Base-by-base conservation (phyloP, 495 filamentous ascomycete genomes). In the Trichoderma erinaceum region DNA sequence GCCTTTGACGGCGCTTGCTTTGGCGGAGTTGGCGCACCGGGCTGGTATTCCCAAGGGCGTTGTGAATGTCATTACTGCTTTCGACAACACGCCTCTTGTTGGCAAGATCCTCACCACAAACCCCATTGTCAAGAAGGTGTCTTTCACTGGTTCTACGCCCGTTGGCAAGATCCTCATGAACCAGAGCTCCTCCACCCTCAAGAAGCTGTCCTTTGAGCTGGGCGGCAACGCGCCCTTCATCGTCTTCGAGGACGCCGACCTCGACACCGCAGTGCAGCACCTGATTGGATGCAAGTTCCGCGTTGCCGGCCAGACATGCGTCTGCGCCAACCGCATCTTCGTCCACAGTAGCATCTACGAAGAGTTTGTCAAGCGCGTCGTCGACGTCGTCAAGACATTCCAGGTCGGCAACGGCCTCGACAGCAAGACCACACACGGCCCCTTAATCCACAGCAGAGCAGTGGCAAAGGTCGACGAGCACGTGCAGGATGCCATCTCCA, bases 211-310 rank as follows among this genome's bases (percentile, higher is more conserved):
- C 2, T 85, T 91, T 41, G 89, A 92, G 76, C 82, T 92, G 27
- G 89, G 89, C 29, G 89, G 89, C 11, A 91, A 92, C 74, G 88
- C 87, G 44, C 89, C 89, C 1, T 90, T 90, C 75, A 79, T 91
- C 56, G 84, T 91, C 10, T 91, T 92, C 71, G 85, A 90, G 64
- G 89, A 92, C 73, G 88, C 88, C n/a, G 85, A 91, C 67, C 76
- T 90, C n/a, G 83, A 90, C 25, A 78, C 83, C 50, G 87, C 89
- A 38, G 35, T 25, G 87, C 89, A 91, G 69, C 85, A 84, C 35
- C 85, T 86, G 69, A 80, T 88, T 18, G 85, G 87, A 68, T 78
- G 84, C 43, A 90, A 90, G 69, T 90, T 88, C 82, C 81, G 88
- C 32, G 35, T 38, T 5, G 83, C 86, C 0, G 88, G 89, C 5